A percentile compares a stretch with the other conserved stretches of the same genome.
phyloP scores from a whole-genome alignment of 352 stramenopile genomes.

The Phytopythium vexans region DNA sequence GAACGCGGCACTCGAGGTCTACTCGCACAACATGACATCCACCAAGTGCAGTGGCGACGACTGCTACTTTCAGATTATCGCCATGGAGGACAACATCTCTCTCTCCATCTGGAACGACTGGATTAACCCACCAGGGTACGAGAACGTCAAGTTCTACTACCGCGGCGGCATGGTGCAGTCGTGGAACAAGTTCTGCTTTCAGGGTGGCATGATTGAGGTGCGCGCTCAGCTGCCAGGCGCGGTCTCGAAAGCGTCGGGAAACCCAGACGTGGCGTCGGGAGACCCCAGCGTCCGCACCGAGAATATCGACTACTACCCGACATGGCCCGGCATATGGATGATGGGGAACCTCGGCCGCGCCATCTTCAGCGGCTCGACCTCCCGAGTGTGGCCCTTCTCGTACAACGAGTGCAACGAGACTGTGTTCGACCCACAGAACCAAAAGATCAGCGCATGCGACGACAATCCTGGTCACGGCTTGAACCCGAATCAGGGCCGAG shows the following conservation, averaged over 20 bases:
- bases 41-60: conserved; percentile 39
- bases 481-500: conserved; percentile 76
- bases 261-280: conserved; percentile 38
- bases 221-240: conserved; percentile 83
- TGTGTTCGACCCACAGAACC: conserved; percentile 24
- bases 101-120: conserved; percentile 68
- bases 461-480: conserved; percentile 88
- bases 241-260: conserved; percentile 26
- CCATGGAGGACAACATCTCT: conserved; percentile 21
- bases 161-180: conserved; percentile 84
- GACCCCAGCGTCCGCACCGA: conserved; percentile 13
- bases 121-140: conserved; percentile 23
- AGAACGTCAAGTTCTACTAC: conserved; percentile 32
- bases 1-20: conserved; percentile 88
- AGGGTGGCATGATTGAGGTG: conserved; percentile 90
- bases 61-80: conserved; percentile 46
- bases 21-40: conserved; percentile 80
- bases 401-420: conserved; percentile 84
- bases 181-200: conserved; percentile 95
- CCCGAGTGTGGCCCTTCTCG: conserved; percentile 92
- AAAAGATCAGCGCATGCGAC: conserved; percentile 81
- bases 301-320: conserved; percentile 42
- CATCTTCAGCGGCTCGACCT: no score
- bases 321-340: conserved; percentile 93
- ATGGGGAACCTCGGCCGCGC: conserved; percentile 91